Conservation (phyloP, 169 alveolate species). For the Plasmodium gonderi region DNA sequence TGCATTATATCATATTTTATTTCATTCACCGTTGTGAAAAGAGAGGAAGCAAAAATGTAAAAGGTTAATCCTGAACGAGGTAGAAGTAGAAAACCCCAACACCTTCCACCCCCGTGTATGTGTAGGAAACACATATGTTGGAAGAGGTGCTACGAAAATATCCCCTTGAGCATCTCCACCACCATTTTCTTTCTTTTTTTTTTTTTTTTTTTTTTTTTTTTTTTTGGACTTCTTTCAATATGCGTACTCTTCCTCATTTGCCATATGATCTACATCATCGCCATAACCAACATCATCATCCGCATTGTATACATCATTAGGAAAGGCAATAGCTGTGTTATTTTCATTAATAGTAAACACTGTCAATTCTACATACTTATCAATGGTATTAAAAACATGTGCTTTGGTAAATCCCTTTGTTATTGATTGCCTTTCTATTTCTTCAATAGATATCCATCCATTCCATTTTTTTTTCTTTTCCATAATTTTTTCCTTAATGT, state of each 20-base stretch:
- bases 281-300: conserved; percentile 29
- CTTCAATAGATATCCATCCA: conserved; percentile 84
- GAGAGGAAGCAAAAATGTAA: no score
- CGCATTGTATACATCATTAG: conserved; percentile 38
- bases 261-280: conserved; percentile 13
- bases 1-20: no score
- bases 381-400: conserved; percentile 81
- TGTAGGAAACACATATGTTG: no score
- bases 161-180: no score
- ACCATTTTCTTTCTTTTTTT: no score
- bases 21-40: no score
- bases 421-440: conserved; percentile 80
- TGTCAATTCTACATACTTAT: conserved; percentile 84
- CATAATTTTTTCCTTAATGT: conserved; percentile 78
- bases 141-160: no score
- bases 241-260: background rate
- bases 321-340: conserved; percentile 71
- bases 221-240: background rate
- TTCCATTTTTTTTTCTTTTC: conserved; percentile 81
- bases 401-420: conserved; percentile 81
- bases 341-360: conserved; percentile 76
- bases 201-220: no score
- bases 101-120: no score
- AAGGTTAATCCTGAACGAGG: no score
- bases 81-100: no score